Evolutionary conservation across 208 protist species (phyloP).

Genomic region (Leishmania major): DNA sequence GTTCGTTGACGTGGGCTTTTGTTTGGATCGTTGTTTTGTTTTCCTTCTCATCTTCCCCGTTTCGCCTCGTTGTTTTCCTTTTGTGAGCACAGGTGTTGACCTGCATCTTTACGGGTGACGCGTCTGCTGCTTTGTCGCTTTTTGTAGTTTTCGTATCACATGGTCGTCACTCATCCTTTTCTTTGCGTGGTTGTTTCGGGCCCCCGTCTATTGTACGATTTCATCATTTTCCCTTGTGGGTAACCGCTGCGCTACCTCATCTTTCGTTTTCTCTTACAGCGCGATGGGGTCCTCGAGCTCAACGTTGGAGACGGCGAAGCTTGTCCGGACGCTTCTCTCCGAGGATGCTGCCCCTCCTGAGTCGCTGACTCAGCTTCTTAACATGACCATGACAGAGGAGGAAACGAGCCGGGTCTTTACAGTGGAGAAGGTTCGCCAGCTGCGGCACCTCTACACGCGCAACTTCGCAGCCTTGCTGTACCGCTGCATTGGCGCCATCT

Average conservation of each 20-base stretch:
- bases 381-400: conserved; percentile 40
- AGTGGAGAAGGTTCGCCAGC: conserved; percentile 47
- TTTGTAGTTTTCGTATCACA: neutral
- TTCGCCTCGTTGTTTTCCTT: neutral
- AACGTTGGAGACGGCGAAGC: conserved; percentile 53
- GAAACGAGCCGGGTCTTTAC: conserved; percentile 56
- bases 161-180: neutral
- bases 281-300: conserved; percentile 76
- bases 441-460: conserved; percentile 82
- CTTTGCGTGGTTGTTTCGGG: neutral
- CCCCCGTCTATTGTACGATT: neutral
- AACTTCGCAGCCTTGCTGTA: conserved; percentile 82
- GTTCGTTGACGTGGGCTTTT: neutral
- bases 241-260: neutral
- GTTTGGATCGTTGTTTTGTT: neutral
- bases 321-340: conserved; percentile 39
- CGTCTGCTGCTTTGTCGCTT: neutral
- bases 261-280: neutral
- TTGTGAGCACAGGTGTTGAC: neutral
- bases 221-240: neutral
- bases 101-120: neutral
- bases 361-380: conserved; percentile 40
- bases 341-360: conserved; percentile 31
- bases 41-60: neutral
- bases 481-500: conserved; percentile 65